phyloP scores from a whole-genome alignment of 768 basidiomycete genomes.

The Flagelloscypha sp. region DNA sequence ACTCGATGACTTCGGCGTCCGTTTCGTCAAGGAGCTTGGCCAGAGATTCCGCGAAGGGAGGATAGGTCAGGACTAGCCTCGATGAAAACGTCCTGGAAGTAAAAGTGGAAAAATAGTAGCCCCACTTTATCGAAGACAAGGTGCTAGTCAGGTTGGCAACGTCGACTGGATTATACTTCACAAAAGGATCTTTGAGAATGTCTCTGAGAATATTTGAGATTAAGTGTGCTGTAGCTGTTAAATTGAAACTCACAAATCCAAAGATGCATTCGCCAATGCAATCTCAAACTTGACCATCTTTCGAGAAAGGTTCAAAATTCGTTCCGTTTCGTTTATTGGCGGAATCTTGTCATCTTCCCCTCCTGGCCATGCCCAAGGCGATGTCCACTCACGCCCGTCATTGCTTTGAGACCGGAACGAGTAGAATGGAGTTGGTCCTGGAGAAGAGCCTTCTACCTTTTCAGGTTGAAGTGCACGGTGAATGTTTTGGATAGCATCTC shows the following conservation, averaged over 20 bases:
- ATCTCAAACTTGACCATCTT: conserved; percentile 73
- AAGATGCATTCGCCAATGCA: conserved; percentile 65
- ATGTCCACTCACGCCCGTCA: too few species aligned
- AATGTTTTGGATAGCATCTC: conserved; percentile 56
- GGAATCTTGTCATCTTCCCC: conserved; percentile 54
- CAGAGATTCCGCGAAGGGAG: conserved; percentile 63
- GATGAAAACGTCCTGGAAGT: conserved; percentile 68
- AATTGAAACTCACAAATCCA: conserved; percentile 67
- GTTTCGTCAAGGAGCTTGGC: conserved; percentile 62
- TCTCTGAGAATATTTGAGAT: conserved; percentile 33
- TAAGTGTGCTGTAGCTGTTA: neutral
- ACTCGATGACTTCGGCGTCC: conserved; percentile 65
- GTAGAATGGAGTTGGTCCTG: too few species aligned
- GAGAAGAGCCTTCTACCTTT: conserved; percentile 51
- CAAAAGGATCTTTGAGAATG: conserved; percentile 72
- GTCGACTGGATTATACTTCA: conserved; percentile 79
- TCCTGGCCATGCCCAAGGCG: conserved; percentile 77
- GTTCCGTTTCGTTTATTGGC: conserved; percentile 44
- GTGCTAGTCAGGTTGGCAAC: conserved; percentile 60
- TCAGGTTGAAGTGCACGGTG: conserved; percentile 44
- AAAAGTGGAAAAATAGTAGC: conserved; percentile 81
- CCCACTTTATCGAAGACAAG: conserved; percentile 73
- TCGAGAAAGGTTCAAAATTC: conserved; percentile 57
- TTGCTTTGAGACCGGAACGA: too few species aligned
- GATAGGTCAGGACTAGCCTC: conserved; percentile 75